Base-by-base conservation (phyloP, 176 grass and related monocot genomes). In the Thalia dealbata region DNA sequence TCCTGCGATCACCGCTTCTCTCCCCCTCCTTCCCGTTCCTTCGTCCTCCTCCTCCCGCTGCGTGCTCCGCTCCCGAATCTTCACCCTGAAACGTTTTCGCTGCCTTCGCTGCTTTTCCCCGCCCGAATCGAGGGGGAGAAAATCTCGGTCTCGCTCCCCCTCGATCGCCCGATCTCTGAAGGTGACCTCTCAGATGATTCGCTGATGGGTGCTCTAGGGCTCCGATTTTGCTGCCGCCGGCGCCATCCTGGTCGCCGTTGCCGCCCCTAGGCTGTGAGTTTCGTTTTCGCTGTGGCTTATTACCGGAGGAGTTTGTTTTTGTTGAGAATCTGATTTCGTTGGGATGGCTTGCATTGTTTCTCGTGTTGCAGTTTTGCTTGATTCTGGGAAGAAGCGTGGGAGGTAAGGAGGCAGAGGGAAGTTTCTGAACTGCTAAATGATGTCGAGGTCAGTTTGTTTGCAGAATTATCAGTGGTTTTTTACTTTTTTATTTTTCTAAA, bases 381-480 rank as follows among this genome's bases (percentile, higher is more conserved):
- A 68, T 68, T 68, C 15, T 41, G 41, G n/a, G 35, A 10, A 7
- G 32, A n/a, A 29, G 6, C 26, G 65, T 22, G 65, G 10, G 7
- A 68, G 35, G 21, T 48, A 48, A 48, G 45, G 45, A 48, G 45
- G 1, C 35, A 29, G 43, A 44, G 16, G 16, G 7, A 64, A 29
- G 28, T 22, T 63, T 11, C 23, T 63, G 12, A 4, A 11, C 61
- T n/a, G 41, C 32, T 10, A 21, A n/a, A 75, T 69, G 70, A 84
- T 79, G 52, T 50, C 82, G 3, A 79, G 76, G 71, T 78, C 65
- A 60, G 62, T 75, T 79, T 41, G 13, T n/a, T 29, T 10, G 45
- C 1, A 1, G 11, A 2, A 48, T 48, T 8, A 9, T 48, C 1
- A 48, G 45, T 48, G 45, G 45, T 13, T 8, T 8, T 10, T 48